Evolutionary conservation across 257 asterid genomes (phyloP), one percentile per base, ranked within the genome.

Genomic region (Solanum lignicaule): DNA sequence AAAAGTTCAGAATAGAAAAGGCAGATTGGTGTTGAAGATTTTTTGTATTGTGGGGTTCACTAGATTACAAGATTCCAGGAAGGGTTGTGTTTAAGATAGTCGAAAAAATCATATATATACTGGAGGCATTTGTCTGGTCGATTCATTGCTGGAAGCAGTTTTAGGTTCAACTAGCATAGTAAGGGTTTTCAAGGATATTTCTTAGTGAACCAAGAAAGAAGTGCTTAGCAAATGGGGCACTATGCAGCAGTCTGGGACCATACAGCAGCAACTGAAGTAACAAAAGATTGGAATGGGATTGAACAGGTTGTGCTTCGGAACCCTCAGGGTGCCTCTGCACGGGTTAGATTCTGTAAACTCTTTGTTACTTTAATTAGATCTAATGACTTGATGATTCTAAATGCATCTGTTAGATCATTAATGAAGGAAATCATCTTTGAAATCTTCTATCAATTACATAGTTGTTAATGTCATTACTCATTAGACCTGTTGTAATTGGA

Each of bases 251-350:
- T 94, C 90, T 94, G 98, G 98, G 98, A 97, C 87, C 93, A 88
- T 87, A 90, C 89, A 89, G 93, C 93, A 2, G 94, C 96, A 25
- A 90, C 93, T 87, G 98, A 94, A 90, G 65, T 94, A 60, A 92
- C 94, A 4, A 97, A 94, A 90, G 98, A 95, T 82, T 92, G 96
- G 96, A 95, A 94, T 89, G 99, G 99, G 91, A 93, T 94, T 48
- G 97, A 93, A 35, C 99, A 94, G 91, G 94, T 97, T 81, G 88
- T 92, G 88, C 98, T 97, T 84, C 92, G 98, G 88, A 97, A 90
- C 88, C 93, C 94, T 88, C 94, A 88, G 27, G 99, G 99, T 43
- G 96, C 99, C 3, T 97, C 96, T 58, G 98, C 95, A 7, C 91
- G 93, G 92, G 99, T 97, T 86, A 91, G 96, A 91, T 91, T 87